A percentile compares a stretch with the other conserved stretches of the same genome.
phyloP scores from a whole-genome alignment of 768 basidiomycete species.

The Coprinopsis sp. region DNA sequence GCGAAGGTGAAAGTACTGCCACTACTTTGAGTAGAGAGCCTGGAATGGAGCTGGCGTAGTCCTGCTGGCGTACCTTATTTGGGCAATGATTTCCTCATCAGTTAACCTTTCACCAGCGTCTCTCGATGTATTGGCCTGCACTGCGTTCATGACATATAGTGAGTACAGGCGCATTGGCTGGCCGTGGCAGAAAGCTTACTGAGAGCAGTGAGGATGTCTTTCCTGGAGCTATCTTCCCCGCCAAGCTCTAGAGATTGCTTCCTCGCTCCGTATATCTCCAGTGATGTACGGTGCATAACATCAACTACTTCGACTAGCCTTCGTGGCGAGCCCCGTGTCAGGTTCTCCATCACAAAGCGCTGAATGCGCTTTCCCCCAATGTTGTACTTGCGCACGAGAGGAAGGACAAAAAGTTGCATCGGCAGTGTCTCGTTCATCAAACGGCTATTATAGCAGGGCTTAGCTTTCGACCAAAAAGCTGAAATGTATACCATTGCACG shows the following conservation, averaged over 20 bases:
- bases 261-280: slow-evolving; percentile 16
- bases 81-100: slow-evolving; percentile 32
- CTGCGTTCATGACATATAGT: slow-evolving; percentile 12
- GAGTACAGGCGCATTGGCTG: background rate
- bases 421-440: background rate
- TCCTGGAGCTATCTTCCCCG: slow-evolving; percentile 6
- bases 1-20: slow-evolving; percentile 23
- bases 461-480: background rate
- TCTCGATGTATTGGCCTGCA: slow-evolving; percentile 31
- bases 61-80: slow-evolving; percentile 27
- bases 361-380: background rate
- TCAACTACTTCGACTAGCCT: slow-evolving; percentile 29
- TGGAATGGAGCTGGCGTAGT: no score
- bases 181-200: slow-evolving; percentile 2
- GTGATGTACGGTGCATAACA: slow-evolving; percentile 30
- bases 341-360: background rate
- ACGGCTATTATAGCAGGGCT: background rate
- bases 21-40: background rate
- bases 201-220: slow-evolving; percentile 12
- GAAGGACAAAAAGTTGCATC: background rate
- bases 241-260: background rate
- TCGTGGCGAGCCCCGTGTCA: slow-evolving; percentile 22
- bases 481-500: background rate
- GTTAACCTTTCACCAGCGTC: slow-evolving; percentile 28
- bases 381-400: background rate